Evolutionary conservation across 495 filamentous ascomycete genomes (phyloP), one percentile per base, ranked within the genome.

Genomic region (Talaromyces proteolyticus): DNA sequence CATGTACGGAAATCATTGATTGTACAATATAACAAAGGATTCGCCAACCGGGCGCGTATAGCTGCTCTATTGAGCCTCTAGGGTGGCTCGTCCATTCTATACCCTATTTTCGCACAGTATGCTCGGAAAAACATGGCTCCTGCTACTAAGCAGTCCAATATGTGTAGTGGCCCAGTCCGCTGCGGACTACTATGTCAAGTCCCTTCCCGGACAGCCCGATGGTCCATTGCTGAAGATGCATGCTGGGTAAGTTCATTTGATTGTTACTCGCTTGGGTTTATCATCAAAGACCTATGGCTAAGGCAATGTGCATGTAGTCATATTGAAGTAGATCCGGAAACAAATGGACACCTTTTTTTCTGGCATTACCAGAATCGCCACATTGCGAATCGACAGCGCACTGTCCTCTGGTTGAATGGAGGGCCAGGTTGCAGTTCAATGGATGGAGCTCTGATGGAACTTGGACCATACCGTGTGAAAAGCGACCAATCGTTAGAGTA

Each of bases 331-430:
- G 86, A 86, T 50, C 75, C 84, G 6, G 80, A 86, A 50, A 77
- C 81, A 57, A 88, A 96, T 66, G 92, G 91, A 47, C 91, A 97
- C 66, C 71, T 98, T 2, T 98, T 96, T 76, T 98, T 97, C 72
- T 98, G 93, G 93, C 89, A 95, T 60, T 96, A 84, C 60, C 84
- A 95, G 61, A 97, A 96, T 61, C 81, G 87, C 45, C 92, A 97
- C 60, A 95, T 97, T 51, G 93, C 90, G 29, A 89, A 96, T 62
- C 81, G 79, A 53, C 89, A 94, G 62, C 82, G 92, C 22, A 96
- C 93, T 0, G 88, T 98, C 4, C 86, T 98, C 59, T 98, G 93
- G 93, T 70, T 98, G 38, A 98, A 98, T 63, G 93, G 93, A 26
- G 93, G 93, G 0, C 93, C 93, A 0, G 93, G 93, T 10, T 98